These are phyloP conservation scores for Chrysoporthe deuterocubensis DNA, from an alignment of 2,329 filamentous ascomycete species.

Conservation along the genomic window DNA sequence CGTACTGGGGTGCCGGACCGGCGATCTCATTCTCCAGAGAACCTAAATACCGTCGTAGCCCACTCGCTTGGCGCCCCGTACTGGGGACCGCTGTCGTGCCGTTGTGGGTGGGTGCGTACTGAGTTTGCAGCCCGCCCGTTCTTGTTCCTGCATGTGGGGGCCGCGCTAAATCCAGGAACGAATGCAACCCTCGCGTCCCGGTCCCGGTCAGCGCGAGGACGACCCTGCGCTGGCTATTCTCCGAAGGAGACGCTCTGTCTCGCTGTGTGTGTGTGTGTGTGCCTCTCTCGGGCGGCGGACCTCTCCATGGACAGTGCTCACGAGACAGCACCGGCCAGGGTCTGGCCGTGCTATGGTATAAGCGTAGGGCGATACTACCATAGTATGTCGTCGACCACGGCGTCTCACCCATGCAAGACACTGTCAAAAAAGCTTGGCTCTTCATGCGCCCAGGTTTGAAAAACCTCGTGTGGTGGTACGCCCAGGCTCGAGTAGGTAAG, in stretches of 20 bases:
- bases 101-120: too few species aligned
- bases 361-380: too few species aligned
- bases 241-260: too few species aligned
- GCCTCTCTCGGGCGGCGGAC: too few species aligned
- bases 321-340: too few species aligned
- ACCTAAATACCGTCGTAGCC: background rate
- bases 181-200: slow-evolving; percentile 8
- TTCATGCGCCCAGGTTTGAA: background rate
- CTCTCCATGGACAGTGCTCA: too few species aligned
- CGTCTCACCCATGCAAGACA: background rate
- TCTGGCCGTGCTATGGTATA: too few species aligned
- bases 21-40: slow-evolving; percentile 9
- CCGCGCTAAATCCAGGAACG: slow-evolving; percentile 13
- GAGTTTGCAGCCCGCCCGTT: background rate
- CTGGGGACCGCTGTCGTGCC: background rate
- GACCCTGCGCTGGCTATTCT: background rate
- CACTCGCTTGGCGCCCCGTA: background rate
- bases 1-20: background rate
- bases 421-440: background rate
- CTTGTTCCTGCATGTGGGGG: slow-evolving; percentile 15
- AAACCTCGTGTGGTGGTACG: background rate
- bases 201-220: background rate
- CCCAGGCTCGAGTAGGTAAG: background rate
- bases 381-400: background rate
- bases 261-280: too few species aligned